Evolutionary conservation across 129 eudicot species (phyloP).

Genomic region (Flaveria ramosissima): DNA sequence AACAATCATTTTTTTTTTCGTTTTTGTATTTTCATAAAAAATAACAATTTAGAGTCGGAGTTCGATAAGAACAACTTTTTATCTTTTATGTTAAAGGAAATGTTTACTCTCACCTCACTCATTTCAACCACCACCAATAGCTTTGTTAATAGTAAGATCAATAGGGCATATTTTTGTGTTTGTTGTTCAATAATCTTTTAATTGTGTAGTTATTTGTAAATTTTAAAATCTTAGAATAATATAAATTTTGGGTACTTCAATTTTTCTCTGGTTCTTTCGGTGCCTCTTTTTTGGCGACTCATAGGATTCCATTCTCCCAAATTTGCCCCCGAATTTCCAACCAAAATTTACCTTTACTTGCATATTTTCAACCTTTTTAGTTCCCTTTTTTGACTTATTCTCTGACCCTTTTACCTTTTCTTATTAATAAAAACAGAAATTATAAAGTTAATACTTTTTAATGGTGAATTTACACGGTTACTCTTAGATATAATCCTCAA

Average conservation of each 20-base stretch:
- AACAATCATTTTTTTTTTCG: too few species aligned
- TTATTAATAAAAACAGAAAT: background rate
- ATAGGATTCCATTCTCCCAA: constrained; percentile 44
- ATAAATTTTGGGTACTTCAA: background rate
- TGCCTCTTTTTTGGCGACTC: constrained; percentile 63
- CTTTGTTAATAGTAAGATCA: too few species aligned
- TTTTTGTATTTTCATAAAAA: too few species aligned
- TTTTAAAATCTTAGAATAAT: background rate
- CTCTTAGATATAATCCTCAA: too few species aligned
- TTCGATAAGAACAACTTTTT: too few species aligned
- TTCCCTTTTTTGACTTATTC: constrained; percentile 22
- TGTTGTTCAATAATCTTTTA: background rate
- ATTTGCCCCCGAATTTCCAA: constrained; percentile 31
- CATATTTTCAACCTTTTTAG: constrained; percentile 39
- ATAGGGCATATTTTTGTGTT: too few species aligned
- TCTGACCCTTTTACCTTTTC: constrained; percentile 13
- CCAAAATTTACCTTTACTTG: constrained; percentile 30
- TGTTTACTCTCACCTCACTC: too few species aligned
- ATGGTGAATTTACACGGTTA: too few species aligned
- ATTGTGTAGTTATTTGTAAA: background rate
- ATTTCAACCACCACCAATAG: too few species aligned
- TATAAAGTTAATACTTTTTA: too few species aligned
- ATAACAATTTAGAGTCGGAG: too few species aligned
- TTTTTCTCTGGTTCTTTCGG: constrained; percentile 50
- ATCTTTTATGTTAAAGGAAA: too few species aligned